phyloP scores from a whole-genome alignment of 192 early-diverging fungal species.

The Coemansia sp. region DNA sequence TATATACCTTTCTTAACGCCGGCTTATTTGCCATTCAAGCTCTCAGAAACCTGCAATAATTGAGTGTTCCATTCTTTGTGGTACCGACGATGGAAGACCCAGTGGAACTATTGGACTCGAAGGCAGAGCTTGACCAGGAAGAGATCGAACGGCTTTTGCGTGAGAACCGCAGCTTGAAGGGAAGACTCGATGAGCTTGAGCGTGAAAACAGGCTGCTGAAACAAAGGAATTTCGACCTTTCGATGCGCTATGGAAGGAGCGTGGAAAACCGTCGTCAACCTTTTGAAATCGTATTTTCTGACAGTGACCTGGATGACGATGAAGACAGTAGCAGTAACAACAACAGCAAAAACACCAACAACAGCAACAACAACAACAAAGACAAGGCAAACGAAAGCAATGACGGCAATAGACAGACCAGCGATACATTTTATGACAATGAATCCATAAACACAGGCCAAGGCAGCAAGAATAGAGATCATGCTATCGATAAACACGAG shows the following conservation, averaged over 20 bases:
- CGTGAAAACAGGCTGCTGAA: slow-evolving; percentile 54
- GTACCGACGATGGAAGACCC: slow-evolving; percentile 35
- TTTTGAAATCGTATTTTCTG: slow-evolving; percentile 50
- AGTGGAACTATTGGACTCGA: slow-evolving; percentile 40
- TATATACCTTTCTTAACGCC: neutral
- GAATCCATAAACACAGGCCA: neutral
- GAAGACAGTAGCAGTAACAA: slow-evolving; percentile 11
- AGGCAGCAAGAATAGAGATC: slow-evolving; percentile 18
- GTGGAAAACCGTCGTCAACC: slow-evolving; percentile 50
- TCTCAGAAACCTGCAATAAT: neutral
- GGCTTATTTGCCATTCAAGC: neutral
- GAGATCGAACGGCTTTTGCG: slow-evolving; percentile 50
- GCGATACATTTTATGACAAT: neutral
- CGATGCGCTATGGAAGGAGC: slow-evolving; percentile 52
- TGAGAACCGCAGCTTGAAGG: slow-evolving; percentile 46
- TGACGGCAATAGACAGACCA: neutral
- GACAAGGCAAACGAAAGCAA: slow-evolving; percentile 42
- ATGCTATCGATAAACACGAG: neutral
- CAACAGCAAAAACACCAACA: slow-evolving; percentile 8
- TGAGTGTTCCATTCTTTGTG: neutral
- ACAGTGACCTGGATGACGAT: slow-evolving; percentile 26
- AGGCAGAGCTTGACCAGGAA: slow-evolving; percentile 56
- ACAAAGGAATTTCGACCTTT: slow-evolving; percentile 56
- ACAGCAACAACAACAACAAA: slow-evolving; percentile 20
- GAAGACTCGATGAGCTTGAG: slow-evolving; percentile 53